Evolutionary conservation across 176 grass and related monocot species (phyloP).

Genomic region (Carex scoparia): DNA sequence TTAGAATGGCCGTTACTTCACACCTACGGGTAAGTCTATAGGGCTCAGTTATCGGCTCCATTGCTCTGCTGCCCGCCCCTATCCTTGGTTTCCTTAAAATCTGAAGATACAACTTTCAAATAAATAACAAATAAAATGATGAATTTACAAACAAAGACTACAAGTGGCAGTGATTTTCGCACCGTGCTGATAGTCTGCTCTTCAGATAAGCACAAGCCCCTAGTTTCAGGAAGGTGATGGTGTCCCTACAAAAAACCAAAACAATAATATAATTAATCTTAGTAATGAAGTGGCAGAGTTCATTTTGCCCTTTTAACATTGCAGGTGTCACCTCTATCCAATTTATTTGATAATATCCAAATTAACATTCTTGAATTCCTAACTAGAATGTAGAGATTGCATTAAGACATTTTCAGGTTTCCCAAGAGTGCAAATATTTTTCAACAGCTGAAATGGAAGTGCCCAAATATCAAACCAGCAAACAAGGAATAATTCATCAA

Average conservation of each 20-base stretch:
- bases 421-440: neutral
- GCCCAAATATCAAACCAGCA: neutral
- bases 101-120: slow-evolving; percentile 25
- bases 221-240: slow-evolving; percentile 95
- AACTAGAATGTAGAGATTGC: neutral
- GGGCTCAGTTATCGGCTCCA: slow-evolving; percentile 85
- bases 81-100: slow-evolving; percentile 80
- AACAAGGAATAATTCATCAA: neutral
- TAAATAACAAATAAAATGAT: neutral
- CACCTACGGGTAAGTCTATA: slow-evolving; percentile 73
- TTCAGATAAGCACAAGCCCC: slow-evolving; percentile 94
- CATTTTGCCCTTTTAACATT: neutral
- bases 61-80: slow-evolving; percentile 67
- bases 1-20: slow-evolving; percentile 97
- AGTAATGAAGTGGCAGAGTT: neutral
- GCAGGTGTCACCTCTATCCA: neutral
- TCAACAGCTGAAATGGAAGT: neutral
- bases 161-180: slow-evolving; percentile 9
- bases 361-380: neutral
- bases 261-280: neutral
- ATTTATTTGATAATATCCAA: neutral
- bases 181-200: slow-evolving; percentile 96
- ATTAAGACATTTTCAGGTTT: neutral
- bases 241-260: slow-evolving; percentile 41
- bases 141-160: slow-evolving; percentile 19